Conservation (phyloP, 768 basidiomycete species). For the Pleurotus sapidus region DNA sequence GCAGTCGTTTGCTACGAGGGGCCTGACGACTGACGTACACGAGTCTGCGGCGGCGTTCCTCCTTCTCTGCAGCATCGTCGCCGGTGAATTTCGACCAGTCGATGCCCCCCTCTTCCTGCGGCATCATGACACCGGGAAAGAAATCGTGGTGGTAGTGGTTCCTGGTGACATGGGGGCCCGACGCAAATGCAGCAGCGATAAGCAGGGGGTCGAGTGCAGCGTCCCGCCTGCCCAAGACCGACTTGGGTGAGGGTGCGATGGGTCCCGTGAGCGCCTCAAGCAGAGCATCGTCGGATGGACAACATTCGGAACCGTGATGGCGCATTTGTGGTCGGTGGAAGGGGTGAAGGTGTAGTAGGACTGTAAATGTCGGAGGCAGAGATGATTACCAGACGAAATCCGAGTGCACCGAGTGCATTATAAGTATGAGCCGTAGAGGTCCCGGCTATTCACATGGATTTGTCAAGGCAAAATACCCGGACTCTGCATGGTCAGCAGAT, state of each 20-base stretch:
- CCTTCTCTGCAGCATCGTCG: constrained; percentile 29
- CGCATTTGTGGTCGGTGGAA: constrained; percentile 6
- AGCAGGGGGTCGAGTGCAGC: constrained; percentile 77
- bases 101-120: constrained; percentile 48
- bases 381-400: not conserved
- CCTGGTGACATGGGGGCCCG: constrained; percentile 75
- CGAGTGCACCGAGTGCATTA: not conserved
- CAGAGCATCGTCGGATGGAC: constrained; percentile 53
- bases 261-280: constrained; percentile 66
- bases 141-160: constrained; percentile 87
- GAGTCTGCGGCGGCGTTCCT: constrained; percentile 42
- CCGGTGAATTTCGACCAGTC: constrained; percentile 58
- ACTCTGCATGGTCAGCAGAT: no score
- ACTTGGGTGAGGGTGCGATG: constrained; percentile 33
- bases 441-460: constrained; percentile 8
- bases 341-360: constrained; percentile 4
- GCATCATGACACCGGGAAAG: constrained; percentile 56
- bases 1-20: constrained; percentile 60
- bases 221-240: constrained; percentile 56
- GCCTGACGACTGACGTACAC: constrained; percentile 75
- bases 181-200: constrained; percentile 72
- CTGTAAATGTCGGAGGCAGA: not conserved
- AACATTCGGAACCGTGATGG: constrained; percentile 20
- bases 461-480: not conserved
- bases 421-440: not conserved